Percentiles rank a stretch among this genome's conserved stretches.
Conservation (phyloP, 768 basidiomycete species). For the Tulasnella sp. region DNA sequence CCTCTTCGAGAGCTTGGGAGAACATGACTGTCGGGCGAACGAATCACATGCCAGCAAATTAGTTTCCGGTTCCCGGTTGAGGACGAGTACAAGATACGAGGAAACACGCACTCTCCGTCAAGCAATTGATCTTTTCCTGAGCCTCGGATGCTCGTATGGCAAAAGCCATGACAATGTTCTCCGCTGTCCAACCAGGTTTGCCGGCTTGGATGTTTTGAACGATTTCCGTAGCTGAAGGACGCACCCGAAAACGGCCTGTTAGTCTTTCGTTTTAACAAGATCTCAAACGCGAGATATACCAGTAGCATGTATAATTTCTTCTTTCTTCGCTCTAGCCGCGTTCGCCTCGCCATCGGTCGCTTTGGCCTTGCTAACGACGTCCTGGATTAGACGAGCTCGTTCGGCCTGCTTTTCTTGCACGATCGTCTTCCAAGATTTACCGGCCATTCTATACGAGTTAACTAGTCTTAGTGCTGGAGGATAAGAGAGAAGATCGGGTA, state of each 20-base stretch:
- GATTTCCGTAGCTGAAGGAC: slow-evolving; percentile 28
- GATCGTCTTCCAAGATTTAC: slow-evolving; percentile 16
- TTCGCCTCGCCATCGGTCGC: not conserved
- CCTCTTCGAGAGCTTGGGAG: slow-evolving; percentile 57
- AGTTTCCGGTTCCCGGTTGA: not conserved
- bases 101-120: slow-evolving; percentile 63
- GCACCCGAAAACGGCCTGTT: not conserved
- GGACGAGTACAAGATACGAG: not conserved
- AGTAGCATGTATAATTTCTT: not conserved
- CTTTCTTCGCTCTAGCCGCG: not conserved
- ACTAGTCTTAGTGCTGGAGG: not conserved
- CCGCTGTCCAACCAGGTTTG: slow-evolving; percentile 34
- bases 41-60: not conserved
- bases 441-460: not conserved
- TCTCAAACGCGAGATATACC: not conserved
- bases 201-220: slow-evolving; percentile 31
- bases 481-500: not conserved
- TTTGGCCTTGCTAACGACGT: not conserved
- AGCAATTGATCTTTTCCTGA: slow-evolving; percentile 64
- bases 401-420: slow-evolving; percentile 21
- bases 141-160: slow-evolving; percentile 49
- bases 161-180: slow-evolving; percentile 45
- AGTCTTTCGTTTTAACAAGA: not conserved
- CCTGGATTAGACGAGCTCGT: not conserved
- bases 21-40: slow-evolving; percentile 57